Evolutionary conservation across 75 land plant genomes (phyloP), one percentile per base, ranked within the genome.

Genomic region (Larix kaempferi): DNA sequence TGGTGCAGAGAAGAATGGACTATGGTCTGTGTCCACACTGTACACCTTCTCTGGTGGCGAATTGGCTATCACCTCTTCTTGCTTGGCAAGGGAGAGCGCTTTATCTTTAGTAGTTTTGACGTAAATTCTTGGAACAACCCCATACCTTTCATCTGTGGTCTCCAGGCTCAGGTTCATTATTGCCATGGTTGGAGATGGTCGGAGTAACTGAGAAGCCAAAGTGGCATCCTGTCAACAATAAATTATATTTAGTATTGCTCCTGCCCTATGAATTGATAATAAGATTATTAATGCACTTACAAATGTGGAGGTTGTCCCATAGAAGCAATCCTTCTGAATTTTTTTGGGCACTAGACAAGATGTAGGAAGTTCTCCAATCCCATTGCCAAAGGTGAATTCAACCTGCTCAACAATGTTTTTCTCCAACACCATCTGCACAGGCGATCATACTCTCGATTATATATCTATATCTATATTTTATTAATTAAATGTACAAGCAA

Each of bases 1-100:
- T 15, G 71, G 71, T 37, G 17, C 35, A 14, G 41, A 65, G 41
- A 65, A 65, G 71, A 65, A 65, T 15, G 71, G 71, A 17, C 71
- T 35, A 37, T 65, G 71, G 17, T 65, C 71, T 5, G 37, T 5
- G 17, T 65, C 71, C 8, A 65, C 17, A 5, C 41, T 65, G 41
- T 65, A 29, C 13, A 65, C 37, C 17, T 65, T 37, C 16, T 65
- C 5, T 29, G 71, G 71, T 15, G 41, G 37, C 29, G 16, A 27
- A 17, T 37, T 37, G 0, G 27, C 71, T 1, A 65, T 65, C 6
- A 65, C 5, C 2, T 5, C 21, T 15, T 35, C 41, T 29, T 65
- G 71, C 8, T 27, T 26, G 16, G 41, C 2, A 4, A 29, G 7
- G 35, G 7, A 29, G 1, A 15, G 5, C 29, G 17, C 2, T 2